Base-by-base conservation (phyloP, 2,329 filamentous ascomycete species). In the Apiospora koreana region DNA sequence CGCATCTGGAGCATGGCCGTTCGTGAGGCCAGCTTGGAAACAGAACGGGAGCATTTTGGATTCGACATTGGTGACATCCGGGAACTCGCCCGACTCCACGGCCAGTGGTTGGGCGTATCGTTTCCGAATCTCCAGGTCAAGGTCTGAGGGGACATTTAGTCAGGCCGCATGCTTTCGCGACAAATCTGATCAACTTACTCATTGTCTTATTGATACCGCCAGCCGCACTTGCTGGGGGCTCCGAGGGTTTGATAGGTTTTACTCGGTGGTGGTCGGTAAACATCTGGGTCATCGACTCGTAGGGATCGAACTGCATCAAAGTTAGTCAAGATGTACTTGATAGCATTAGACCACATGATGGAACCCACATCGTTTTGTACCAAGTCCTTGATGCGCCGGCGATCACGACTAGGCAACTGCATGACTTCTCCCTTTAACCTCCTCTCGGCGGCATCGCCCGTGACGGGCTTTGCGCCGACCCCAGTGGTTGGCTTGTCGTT, bases 401-500 rank as follows among this genome's bases (percentile, higher is more conserved):
- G 84, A 76, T 93, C 90, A 74, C 89, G 85, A 70, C 85, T 88
- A n/a, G 89, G 90, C 62, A 93, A 83, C 76, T 91, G 88, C 91
- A 92, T 92, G 71, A 93, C 89, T 77, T 92, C 89, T 74, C 87
- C 88, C 82, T 92, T 92, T 66, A 92, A 79, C 74, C 86, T 86
- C 75, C 89, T 85, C 80, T 93, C 90, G 45, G 88, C 86, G 43
- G 90, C 89, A 84, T 92, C 90, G 38, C 89, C 89, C 38, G 87
- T 88, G 65, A 89, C 85, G 28, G 89, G 88, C 78, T 92, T 92
- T 74, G 83, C 87, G 73, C 87, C 87, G 42, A 86, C 82, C 54
- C 84, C 84, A 14, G 87, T 81, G 23, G 86, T 81, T 23, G 89
- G 89, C 76, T 92, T 92, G 75, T 92, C 90, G 76, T 92, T 91